Base-by-base conservation (phyloP, 2,329 filamentous ascomycete species). In the Calonectria pteridis region DNA sequence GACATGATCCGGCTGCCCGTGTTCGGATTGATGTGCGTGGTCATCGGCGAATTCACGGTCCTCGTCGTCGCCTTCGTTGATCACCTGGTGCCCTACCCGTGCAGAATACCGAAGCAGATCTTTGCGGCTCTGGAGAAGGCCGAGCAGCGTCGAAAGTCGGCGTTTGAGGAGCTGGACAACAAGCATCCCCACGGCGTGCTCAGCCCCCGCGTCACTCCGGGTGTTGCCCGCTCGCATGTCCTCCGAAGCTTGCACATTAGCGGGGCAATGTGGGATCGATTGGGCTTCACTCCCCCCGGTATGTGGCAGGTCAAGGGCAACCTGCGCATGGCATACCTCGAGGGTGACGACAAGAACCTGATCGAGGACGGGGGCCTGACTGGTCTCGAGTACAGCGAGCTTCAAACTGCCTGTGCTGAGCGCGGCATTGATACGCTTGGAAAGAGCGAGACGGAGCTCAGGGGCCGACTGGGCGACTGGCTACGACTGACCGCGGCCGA, bases 21-120 rank as follows among this genome's bases (percentile, higher is more conserved):
- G 1, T 98, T 99, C 82, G 92, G 87, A 0, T 74, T 98, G 4
- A 86, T 98, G 64, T 88, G 98, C 9, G 80, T 96, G 1, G 75
- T 98, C 20, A 94, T 94, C 82, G 96, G 95, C 31, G 96, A 98
- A 84, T 93, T 98, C 85, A 94, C 96, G 1, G 95, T 96, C 0
- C 81, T 98, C 7, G 85, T 97, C 7, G 93, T 98, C 1, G 86
- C 95, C 9, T 90, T 92, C 37, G 86, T 98, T 31, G 92, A 92
- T 26, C 86, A 86, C 46, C 87, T 95, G 28, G 94, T 98, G 31
- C 96, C 96, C 0, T 91, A 91, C 78, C 93, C 95, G 0, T 98
- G 96, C 83, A 91, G 95, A 14, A 94, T 98, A 72, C 96, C 96
- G 0, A 87, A 86, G 49, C 96, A 98, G 85, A 86, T 94, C 9